Percentiles rank a stretch among this genome's conserved stretches.
Evolutionary conservation across 495 filamentous ascomycete species (phyloP).

Genomic region (Chaetomium fimeti): DNA sequence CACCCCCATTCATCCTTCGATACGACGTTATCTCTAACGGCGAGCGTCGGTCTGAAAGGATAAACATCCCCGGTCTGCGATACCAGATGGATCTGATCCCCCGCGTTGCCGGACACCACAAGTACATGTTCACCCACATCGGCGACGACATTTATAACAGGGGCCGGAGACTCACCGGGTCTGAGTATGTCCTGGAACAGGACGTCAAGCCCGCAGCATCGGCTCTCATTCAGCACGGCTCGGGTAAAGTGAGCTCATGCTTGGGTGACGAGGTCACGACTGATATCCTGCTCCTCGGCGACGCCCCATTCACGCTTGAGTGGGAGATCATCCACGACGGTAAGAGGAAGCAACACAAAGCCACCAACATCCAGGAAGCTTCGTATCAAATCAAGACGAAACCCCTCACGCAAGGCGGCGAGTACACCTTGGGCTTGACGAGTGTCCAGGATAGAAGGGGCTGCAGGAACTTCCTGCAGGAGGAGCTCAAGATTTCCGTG

Average conservation of each 20-base stretch:
- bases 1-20: conserved; percentile 76
- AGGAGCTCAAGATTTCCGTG: conserved; percentile 78
- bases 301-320: conserved; percentile 82
- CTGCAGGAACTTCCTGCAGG: conserved; percentile 79
- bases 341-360: conserved; percentile 66
- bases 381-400: conserved; percentile 70
- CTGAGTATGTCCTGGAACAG: conserved; percentile 67
- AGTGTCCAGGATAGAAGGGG: conserved; percentile 81
- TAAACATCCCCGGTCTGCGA: conserved; percentile 63
- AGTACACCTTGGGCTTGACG: conserved; percentile 78
- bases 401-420: conserved; percentile 71
- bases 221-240: conserved; percentile 63
- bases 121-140: conserved; percentile 77
- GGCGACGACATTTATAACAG: conserved; percentile 80
- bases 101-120: conserved; percentile 74
- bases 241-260: conserved; percentile 61
- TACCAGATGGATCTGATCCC: conserved; percentile 84
- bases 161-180: conserved; percentile 52
- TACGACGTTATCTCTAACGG: conserved; percentile 68
- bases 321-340: conserved; percentile 93
- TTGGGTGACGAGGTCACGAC: conserved; percentile 76
- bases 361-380: conserved; percentile 59
- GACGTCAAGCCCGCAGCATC: conserved; percentile 88
- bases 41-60: conserved; percentile 27
- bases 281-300: conserved; percentile 71